Evolutionary conservation across 306 rosid species (phyloP), one percentile per base, ranked within the genome.

Genomic region (Trifolium repens): DNA sequence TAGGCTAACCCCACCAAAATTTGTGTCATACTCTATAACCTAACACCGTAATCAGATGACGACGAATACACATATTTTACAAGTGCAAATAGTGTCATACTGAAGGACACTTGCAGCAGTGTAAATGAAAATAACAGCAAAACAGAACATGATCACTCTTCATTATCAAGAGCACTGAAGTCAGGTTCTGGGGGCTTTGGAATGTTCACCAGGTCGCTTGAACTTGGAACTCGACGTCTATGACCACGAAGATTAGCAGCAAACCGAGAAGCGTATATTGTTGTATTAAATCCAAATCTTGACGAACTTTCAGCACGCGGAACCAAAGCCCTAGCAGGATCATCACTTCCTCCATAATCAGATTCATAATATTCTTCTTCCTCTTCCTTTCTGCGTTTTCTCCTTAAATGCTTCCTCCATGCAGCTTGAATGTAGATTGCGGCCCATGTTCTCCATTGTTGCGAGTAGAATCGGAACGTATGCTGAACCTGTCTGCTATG

Each of bases 361-460:
- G 72, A 66, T 1, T 66, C 83, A 19, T 12, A 74, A 1, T 63
- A 84, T 2, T 75, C 86, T 54, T 78, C 78, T 52, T 77, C 89
- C 52, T 85, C 89, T 46, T 85, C 97, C 63, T 80, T 88, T 27
- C 88, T 80, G 16, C 80, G 78, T 1, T 74, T 88, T 70, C 97
- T 78, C 83, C 84, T 79, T 8, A 71, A 3, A 73, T 91, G 82
- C 4, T 88, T 80, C 37, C 97, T 81, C 97, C 97, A 94, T 0
- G 94, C 90, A 4, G 97, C 87, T 78, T 94, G 97, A 49, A 94
- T 91, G 70, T 89, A 94, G 83, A 84, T 80, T 9, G 98, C 86
- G 19, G 94, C 97, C 98, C 97, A 94, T 0, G 98, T 91, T 75
- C 98, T 78, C 98, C 98, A 94, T 30, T 91, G 98, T 86, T 91